Base-by-base conservation (phyloP, 2,329 filamentous ascomycete genomes). In the Exophiala oligosperma region DNA sequence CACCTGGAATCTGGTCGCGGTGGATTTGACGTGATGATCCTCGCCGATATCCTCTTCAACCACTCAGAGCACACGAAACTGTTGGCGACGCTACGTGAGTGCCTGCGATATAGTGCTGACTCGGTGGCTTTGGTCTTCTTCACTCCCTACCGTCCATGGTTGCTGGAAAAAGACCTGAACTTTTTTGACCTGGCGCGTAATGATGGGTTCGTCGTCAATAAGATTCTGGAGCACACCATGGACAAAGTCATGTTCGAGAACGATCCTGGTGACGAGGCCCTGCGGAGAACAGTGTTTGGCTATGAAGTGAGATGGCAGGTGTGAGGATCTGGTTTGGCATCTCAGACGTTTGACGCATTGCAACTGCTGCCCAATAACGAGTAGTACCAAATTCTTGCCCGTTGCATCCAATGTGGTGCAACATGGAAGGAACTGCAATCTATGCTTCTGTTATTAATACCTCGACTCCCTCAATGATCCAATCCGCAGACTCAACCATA, bases 121-220 rank as follows among this genome's bases (percentile, higher is more conserved):
- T 84, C 87, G 49, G 81, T 81, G 54, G 91, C 92, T 1, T 83
- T 92, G 67, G 92, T 97, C 6, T 95, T 97, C 73, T 97, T 97
- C 77, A 96, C 92, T 0, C 92, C 91, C 21, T 96, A 97, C 75
- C 82, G 94, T 62, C 92, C 93, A 1, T 97, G 92, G 92, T 78
- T 97, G 69, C 80, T 89, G 67, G 83, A 92, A 62, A 89, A 91
- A 73, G 94, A 96, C 69, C 79, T 96, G 71, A 84, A 82, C 3
- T 97, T 97, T 77, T 97, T 97, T 70, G 89, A 92, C 49, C 69
- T 92, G 57, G 90, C 88, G 3, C 79, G 84, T 59, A 82, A 84
- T 52, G 81, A 79, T 49, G 92, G 91, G 0, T 89, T 97, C 60
- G 74, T 75, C 14, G 92, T 96, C 2, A 86, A 87, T 63, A 91